Evolutionary conservation across 2,329 filamentous ascomycete genomes (phyloP).

Genomic region (Fusarium protoensiforme): DNA sequence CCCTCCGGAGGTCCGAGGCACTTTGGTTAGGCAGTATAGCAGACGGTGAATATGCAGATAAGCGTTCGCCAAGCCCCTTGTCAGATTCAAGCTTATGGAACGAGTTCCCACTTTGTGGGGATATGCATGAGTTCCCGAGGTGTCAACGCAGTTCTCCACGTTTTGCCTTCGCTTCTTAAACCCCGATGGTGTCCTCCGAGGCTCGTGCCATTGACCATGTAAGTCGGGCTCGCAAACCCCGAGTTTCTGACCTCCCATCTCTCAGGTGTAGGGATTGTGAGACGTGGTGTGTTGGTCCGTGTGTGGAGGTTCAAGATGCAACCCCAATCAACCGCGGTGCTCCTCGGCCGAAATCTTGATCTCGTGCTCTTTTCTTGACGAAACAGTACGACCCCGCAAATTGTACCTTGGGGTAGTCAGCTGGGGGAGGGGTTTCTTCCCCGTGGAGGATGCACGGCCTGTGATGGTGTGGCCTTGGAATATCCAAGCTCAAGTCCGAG

Average conservation of each 20-base stretch:
- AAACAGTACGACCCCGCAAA: slow-evolving; percentile 25
- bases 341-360: not conserved
- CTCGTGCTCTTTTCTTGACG: slow-evolving; percentile 10
- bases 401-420: slow-evolving; percentile 6
- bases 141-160: not conserved
- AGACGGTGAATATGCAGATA: slow-evolving; percentile 5
- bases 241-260: slow-evolving; percentile 19
- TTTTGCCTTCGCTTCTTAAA: slow-evolving; percentile 7
- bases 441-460: not conserved
- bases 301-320: not conserved
- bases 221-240: slow-evolving; percentile 33
- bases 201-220: slow-evolving; percentile 10
- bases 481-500: slow-evolving; percentile 20
- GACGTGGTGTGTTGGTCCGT: slow-evolving; percentile 9
- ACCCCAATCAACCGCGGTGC: slow-evolving; percentile 8
- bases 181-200: slow-evolving; percentile 11
- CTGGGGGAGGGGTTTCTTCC: slow-evolving; percentile 14
- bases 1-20: not conserved
- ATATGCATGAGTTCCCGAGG: slow-evolving; percentile 10
- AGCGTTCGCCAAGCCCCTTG: slow-evolving; percentile 4
- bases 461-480: not conserved
- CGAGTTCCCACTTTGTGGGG: slow-evolving; percentile 15
- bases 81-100: slow-evolving; percentile 26
- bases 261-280: not conserved
- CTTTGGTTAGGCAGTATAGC: not conserved